These are phyloP conservation scores for Tuber brumale DNA, from an alignment of 495 filamentous ascomycete genomes.

Conservation along the genomic window DNA sequence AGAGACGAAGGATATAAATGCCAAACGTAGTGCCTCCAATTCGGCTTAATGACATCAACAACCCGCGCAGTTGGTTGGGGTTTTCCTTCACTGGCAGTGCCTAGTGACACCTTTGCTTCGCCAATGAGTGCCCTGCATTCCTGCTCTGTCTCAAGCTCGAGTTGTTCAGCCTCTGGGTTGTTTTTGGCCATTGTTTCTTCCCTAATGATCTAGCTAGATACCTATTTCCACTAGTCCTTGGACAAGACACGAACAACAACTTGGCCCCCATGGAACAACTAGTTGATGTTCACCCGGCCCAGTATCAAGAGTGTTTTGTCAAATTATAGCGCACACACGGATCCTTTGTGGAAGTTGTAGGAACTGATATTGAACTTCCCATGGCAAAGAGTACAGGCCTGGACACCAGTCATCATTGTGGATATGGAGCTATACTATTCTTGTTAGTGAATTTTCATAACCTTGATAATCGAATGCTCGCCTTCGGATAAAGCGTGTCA, in stretches of 20 bases:
- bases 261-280: constrained; percentile 80
- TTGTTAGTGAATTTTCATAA: background rate
- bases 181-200: constrained; percentile 88
- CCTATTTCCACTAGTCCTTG: constrained; percentile 90
- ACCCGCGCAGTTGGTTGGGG: too few species aligned
- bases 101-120: too few species aligned
- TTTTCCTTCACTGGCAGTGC: too few species aligned
- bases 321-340: too few species aligned
- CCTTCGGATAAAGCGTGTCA: constrained; percentile 58
- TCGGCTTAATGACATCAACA: too few species aligned
- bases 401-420: constrained; percentile 90
- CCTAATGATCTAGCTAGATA: constrained; percentile 89
- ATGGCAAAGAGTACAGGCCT: constrained; percentile 79
- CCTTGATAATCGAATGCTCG: constrained; percentile 2
- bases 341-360: too few species aligned
- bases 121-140: too few species aligned
- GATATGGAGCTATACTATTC: constrained; percentile 72
- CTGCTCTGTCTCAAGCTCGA: constrained; percentile 69
- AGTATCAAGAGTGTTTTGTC: constrained; percentile 78
- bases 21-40: too few species aligned
- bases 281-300: constrained; percentile 94
- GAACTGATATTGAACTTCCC: constrained; percentile 92
- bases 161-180: constrained; percentile 68
- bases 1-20: too few species aligned
- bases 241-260: constrained; percentile 89